phyloP scores from a whole-genome alignment of 1,284 basidiomycete genomes.

The Ustilago sp. region DNA sequence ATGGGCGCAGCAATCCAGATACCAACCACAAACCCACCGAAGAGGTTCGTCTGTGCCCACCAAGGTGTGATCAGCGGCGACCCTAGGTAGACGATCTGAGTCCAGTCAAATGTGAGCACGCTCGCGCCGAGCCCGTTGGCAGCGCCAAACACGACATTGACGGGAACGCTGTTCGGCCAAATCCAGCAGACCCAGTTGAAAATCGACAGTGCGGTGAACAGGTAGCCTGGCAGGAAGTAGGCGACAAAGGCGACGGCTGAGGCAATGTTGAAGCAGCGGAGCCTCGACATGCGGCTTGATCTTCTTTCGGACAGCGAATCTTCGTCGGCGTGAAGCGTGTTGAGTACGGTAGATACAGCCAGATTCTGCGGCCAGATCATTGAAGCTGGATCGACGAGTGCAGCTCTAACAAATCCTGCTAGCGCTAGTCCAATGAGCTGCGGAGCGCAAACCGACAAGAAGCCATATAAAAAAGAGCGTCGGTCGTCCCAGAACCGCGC shows the following conservation, averaged over 20 bases:
- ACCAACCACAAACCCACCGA: conserved; percentile 56
- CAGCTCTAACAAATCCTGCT: conserved; percentile 49
- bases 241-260: conserved; percentile 78
- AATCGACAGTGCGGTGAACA: conserved; percentile 57
- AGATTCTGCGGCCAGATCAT: conserved; percentile 66
- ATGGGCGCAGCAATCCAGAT: conserved; percentile 55
- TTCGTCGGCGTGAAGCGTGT: conserved; percentile 57
- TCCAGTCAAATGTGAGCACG: conserved; percentile 63
- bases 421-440: conserved; percentile 69
- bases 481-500: conserved; percentile 68
- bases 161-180: conserved; percentile 56
- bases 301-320: conserved; percentile 20
- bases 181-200: conserved; percentile 66
- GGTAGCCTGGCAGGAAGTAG: conserved; percentile 72
- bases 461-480: conserved; percentile 70
- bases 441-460: conserved; percentile 70
- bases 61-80: conserved; percentile 58
- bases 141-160: conserved; percentile 63
- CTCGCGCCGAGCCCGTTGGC: conserved; percentile 49
- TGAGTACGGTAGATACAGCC: conserved; percentile 59
- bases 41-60: conserved; percentile 58
- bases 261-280: conserved; percentile 48
- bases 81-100: conserved; percentile 47
- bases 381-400: conserved; percentile 59
- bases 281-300: conserved; percentile 71